These are phyloP conservation scores for Medicago ruthenica DNA, from an alignment of 306 rosid species.

Conservation along the genomic window DNA sequence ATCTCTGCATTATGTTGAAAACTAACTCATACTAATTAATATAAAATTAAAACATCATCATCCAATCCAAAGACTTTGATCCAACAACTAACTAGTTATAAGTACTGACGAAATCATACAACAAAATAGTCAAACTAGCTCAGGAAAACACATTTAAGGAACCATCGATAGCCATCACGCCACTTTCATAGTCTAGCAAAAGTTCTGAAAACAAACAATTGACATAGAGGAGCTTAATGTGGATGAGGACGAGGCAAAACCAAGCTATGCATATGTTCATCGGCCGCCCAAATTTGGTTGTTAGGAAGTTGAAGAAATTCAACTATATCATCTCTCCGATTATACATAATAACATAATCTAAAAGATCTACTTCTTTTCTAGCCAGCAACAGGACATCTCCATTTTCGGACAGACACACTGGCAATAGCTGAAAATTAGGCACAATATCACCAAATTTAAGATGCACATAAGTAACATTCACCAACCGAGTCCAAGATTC, in stretches of 20 bases:
- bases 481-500: background rate
- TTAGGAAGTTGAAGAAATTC: background rate
- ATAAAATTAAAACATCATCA: background rate
- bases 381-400: background rate
- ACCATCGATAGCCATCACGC: no score
- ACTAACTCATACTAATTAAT: background rate
- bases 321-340: background rate
- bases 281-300: background rate
- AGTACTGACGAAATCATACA: background rate
- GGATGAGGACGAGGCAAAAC: background rate
- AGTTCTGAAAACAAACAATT: no score
- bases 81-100: background rate
- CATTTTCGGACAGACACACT: background rate
- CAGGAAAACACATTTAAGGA: no score
- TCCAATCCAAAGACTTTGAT: background rate
- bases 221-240: background rate
- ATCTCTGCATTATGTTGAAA: no score
- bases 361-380: no score
- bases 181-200: no score
- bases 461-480: background rate
- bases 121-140: background rate
- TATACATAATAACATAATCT: background rate
- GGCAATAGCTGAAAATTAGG: background rate
- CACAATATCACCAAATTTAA: no score
- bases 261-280: background rate